Evolutionary conservation across 2,329 filamentous ascomycete genomes (phyloP), one percentile per base, ranked within the genome.

Genomic region (Metarhizium sp.): DNA sequence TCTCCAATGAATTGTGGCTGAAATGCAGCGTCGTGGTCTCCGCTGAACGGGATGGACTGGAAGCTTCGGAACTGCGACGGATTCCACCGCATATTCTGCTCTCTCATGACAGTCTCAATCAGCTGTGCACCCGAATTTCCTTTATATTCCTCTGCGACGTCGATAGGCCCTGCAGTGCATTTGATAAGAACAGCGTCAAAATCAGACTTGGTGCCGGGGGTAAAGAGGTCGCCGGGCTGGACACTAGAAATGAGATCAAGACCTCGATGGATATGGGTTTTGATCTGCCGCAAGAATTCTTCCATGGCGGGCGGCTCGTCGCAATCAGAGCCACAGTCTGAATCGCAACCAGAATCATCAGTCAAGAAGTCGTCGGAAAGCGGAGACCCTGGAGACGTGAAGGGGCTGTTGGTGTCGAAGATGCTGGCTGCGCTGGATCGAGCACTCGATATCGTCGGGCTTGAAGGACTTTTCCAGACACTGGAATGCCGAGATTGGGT

Each of bases 101-200:
- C 60, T 29, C 55, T 53, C 60, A 62, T 63, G 29, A 62, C 56
- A 18, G 50, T 53, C 48, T 57, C 51, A 32, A 62, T 56, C 11
- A 56, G 50, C 13, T 54, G 47, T 2, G 54, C 57, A 47, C 58
- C 50, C 32, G 56, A 48, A 51, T 47, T 34, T 59, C 56, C 6
- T 56, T 47, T 3, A 50, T 52, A 34, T 34, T 34, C 10, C 32
- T 11, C 10, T 34, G 6, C 32, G 7, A 34, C 32, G 32, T 34
- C 32, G 32, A 34, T 11, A 7, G 32, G 32, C 10, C 6, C 5
- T 11, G 32, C 5, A 11, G 32, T 34, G 32, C 61, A 63, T 47
- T 63, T 63, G 55, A 63, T 55, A 36, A 63, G 59, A 14, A 62
- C 53, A 6, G 54, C 57, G 34, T 61, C 58, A 40, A 62, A 63